These are phyloP conservation scores for Trichoderma harzianum DNA, from an alignment of 2,329 filamentous ascomycete genomes.

Conservation along the genomic window DNA sequence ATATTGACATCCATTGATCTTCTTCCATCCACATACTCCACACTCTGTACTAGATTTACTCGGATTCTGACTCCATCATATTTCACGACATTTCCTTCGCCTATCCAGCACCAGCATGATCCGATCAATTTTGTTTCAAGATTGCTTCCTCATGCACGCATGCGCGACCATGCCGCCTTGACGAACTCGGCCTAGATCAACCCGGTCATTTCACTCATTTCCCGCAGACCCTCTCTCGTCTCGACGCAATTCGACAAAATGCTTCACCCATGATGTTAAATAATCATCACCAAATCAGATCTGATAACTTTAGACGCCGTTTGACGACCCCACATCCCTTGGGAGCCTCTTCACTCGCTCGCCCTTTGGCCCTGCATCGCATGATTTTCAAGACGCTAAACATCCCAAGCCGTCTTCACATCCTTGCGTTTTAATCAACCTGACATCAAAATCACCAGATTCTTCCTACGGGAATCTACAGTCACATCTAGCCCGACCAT, in stretches of 20 bases:
- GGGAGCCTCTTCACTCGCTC: background rate
- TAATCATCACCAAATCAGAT: background rate
- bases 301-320: conserved; percentile 1
- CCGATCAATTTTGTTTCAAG: background rate
- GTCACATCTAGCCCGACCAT: background rate
- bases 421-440: background rate
- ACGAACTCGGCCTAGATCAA: background rate
- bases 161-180: background rate
- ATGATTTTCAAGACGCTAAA: background rate
- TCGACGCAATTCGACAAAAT: background rate
- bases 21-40: background rate
- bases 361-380: background rate
- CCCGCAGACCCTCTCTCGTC: background rate
- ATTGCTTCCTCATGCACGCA: background rate
- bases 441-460: conserved; percentile 4
- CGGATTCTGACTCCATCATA: background rate
- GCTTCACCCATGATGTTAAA: background rate
- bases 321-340: background rate
- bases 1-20: background rate
- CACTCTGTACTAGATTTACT: background rate
- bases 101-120: background rate
- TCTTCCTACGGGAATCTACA: background rate
- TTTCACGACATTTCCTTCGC: background rate
- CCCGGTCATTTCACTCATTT: background rate
- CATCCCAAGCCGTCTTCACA: background rate